Evolutionary conservation across 306 rosid species (phyloP).

Genomic region (Betula pendula): DNA sequence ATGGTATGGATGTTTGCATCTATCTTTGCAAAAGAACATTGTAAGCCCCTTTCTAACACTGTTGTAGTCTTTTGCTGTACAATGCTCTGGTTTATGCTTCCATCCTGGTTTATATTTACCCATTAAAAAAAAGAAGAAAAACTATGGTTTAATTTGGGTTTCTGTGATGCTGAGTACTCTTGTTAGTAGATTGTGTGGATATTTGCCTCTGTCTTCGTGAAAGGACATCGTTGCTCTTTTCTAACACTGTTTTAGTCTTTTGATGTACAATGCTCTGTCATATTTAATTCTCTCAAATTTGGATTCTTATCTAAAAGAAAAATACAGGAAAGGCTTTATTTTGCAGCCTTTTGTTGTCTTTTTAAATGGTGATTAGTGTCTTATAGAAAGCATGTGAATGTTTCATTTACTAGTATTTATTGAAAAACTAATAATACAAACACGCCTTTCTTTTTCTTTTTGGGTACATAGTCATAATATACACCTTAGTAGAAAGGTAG

Average conservation of each 20-base stretch:
- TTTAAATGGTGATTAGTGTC: background rate
- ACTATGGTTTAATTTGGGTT: background rate
- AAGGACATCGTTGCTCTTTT: background rate
- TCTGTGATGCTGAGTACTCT: background rate
- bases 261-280: background rate
- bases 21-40: no score
- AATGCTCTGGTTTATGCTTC: background rate
- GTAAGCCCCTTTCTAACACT: background rate
- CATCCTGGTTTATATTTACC: background rate
- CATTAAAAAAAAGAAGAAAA: background rate
- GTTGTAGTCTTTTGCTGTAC: background rate
- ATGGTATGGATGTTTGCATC: background rate
- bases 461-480: background rate
- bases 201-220: background rate
- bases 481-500: background rate
- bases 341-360: background rate
- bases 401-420: background rate
- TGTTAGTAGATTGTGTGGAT: background rate
- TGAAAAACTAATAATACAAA: background rate
- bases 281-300: background rate
- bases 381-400: background rate
- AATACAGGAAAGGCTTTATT: background rate
- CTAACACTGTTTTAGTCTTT: background rate
- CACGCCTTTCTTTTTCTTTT: background rate
- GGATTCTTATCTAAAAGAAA: background rate